Percentiles rank a stretch among this genome's conserved stretches.
These are phyloP conservation scores for Lepidium aucheri DNA, from an alignment of 345 rosid species.

Conservation along the genomic window DNA sequence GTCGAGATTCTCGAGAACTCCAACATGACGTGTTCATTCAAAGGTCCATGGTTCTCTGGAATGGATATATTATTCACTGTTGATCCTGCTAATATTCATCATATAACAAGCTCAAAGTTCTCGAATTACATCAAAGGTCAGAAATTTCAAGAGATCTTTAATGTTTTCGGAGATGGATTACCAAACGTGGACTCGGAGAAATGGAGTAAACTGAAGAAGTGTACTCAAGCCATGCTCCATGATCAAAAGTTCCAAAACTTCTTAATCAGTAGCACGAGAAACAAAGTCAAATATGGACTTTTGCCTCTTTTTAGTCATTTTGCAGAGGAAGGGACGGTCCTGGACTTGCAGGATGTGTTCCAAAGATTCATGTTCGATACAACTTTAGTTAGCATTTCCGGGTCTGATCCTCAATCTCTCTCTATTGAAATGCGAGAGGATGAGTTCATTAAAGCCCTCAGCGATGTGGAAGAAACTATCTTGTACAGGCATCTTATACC, in stretches of 20 bases:
- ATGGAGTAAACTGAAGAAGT: constrained; percentile 11
- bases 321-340: neutral
- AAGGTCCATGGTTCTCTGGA: constrained; percentile 13
- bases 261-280: neutral
- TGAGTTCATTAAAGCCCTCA: constrained; percentile 16
- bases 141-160: constrained; percentile 19
- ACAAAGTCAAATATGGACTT: constrained; percentile 1
- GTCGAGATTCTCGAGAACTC: neutral
- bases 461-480: constrained; percentile 6
- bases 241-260: constrained; percentile 7
- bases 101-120: constrained; percentile 24
- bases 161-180: constrained; percentile 19
- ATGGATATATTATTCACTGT: constrained; percentile 14
- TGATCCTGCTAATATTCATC: constrained; percentile 22
- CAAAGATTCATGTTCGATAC: constrained; percentile 33
- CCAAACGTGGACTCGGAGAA: constrained; percentile 17
- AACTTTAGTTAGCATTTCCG: constrained; percentile 20
- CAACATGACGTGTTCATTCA: constrained; percentile 12
- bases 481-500: constrained; percentile 15
- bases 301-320: constrained; percentile 18
- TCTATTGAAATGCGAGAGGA: constrained; percentile 4
- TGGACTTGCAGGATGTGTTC: constrained; percentile 1
- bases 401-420: constrained; percentile 27
- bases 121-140: constrained; percentile 23
- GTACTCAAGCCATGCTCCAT: neutral